phyloP scores from a whole-genome alignment of 2,329 filamentous ascomycete species.

The Laburnicola sp. region DNA sequence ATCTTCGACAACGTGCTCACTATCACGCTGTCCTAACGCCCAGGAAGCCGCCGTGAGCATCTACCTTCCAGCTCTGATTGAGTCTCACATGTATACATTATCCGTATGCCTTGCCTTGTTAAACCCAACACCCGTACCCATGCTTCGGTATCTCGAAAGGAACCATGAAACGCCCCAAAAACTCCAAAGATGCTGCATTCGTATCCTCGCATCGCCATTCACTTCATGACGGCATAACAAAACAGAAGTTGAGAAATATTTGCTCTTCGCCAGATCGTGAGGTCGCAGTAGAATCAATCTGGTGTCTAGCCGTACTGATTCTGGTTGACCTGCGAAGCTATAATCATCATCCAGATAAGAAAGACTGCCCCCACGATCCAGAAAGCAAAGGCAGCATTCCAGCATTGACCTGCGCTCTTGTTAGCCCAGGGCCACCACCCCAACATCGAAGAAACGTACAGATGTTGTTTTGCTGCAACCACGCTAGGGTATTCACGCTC shows the following conservation, averaged over 20 bases:
- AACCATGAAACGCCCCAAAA: not conserved
- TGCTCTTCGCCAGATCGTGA: too few species aligned
- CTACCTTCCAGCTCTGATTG: not conserved
- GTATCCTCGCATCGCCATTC: too few species aligned
- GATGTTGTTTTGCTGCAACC: conserved; percentile 64
- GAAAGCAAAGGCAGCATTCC: conserved; percentile 66
- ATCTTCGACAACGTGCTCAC: too few species aligned
- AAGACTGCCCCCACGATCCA: conserved; percentile 66
- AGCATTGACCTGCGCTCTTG: conserved; percentile 56
- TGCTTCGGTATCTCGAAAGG: conserved; percentile 4
- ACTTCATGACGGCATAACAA: too few species aligned
- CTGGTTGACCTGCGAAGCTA: conserved; percentile 60
- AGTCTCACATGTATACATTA: not conserved
- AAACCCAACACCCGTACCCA: not conserved
- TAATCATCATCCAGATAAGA: conserved; percentile 67
- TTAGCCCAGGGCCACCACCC: conserved; percentile 17
- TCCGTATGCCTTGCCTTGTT: too few species aligned
- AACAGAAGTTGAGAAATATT: not conserved
- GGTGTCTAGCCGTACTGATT: conserved; percentile 45
- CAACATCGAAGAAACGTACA: conserved; percentile 49
- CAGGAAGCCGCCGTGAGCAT: not conserved
- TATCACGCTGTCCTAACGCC: too few species aligned
- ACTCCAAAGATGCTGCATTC: not conserved
- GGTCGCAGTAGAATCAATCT: not conserved
- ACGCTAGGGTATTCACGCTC: conserved; percentile 61